phyloP scores from a whole-genome alignment of 352 stramenopile genomes.

The Pythium guiyangense region DNA sequence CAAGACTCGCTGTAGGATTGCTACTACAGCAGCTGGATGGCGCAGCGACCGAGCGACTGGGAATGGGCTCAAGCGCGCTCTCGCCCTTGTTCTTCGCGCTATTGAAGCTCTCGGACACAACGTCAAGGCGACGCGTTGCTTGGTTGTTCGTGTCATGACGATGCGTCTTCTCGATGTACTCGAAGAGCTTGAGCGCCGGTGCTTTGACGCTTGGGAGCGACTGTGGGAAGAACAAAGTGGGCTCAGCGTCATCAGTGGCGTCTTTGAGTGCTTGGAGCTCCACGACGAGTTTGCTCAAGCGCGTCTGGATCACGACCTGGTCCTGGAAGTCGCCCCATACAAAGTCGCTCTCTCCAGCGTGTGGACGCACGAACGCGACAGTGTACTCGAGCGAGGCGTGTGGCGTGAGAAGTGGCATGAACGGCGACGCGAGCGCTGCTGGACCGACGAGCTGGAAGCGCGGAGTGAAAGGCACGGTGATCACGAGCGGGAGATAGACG shows the following conservation, averaged over 20 bases:
- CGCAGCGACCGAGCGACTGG: not conserved
- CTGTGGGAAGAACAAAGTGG: slow-evolving; percentile 18
- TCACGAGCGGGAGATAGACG: slow-evolving; percentile 29
- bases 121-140: not conserved
- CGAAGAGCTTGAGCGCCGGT: slow-evolving; percentile 52
- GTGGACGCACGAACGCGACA: slow-evolving; percentile 36
- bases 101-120: slow-evolving; percentile 32
- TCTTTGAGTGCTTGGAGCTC: slow-evolving; percentile 28
- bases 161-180: slow-evolving; percentile 32
- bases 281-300: slow-evolving; percentile 43
- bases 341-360: slow-evolving; percentile 37
- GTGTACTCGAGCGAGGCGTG: slow-evolving; percentile 18
- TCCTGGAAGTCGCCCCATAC: slow-evolving; percentile 65
- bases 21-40: not conserved
- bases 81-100: slow-evolving; percentile 18
- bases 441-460: slow-evolving; percentile 32
- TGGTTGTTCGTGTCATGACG: not conserved
- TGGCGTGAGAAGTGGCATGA: slow-evolving; percentile 24
- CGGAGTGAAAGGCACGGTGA: slow-evolving; percentile 42
- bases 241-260: not conserved
- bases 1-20: not conserved
- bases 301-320: slow-evolving; percentile 54
- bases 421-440: slow-evolving; percentile 3
- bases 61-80: slow-evolving; percentile 13
- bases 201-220: slow-evolving; percentile 31